Base-by-base conservation (phyloP, 2,329 filamentous ascomycete species). In the Botrytis porri region DNA sequence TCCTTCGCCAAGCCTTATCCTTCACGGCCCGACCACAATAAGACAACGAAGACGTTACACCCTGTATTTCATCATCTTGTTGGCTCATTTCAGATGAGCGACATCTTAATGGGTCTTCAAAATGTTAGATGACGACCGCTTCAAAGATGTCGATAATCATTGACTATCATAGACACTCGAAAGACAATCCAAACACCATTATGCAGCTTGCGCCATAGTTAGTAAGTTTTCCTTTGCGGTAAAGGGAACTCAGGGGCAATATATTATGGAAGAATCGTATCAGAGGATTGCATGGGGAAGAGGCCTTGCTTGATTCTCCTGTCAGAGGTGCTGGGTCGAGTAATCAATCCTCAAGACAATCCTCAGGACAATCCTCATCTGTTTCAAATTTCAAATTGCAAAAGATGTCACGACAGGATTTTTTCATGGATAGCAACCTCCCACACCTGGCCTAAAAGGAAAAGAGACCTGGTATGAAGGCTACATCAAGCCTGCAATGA, bases 1-100 rank as follows among this genome's bases (percentile, higher is more conserved):
- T 65, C 43, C 32, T 65, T 65, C 63, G 32, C 43, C 18, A 65
- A 65, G 43, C 63, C 43, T 51, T 32, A 65, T 65, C 63, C 43
- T 65, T 25, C 37, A 43, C n/a, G 16, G 37, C 9, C 37, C 16
- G 7, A 41, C 60, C 41, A 62, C 37, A 41, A n/a, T 37, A 48
- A 48, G 43, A 10, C 25, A 2, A n/a, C 25, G 48, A n/a, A n/a
- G 25, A n/a, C 37, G 16, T 48, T 10, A 14, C 60, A n/a, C 35
- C 35, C 25, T 16, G 29, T 18, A 65, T 48, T 48, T 8, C 20
- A 25, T 64, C 29, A 29, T 48, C 43, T 9, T 48, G 6, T n/a
- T 48, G 7, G n/a, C 20, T 48, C n/a, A 37, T 16, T 37, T 29
- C 1, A 65, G 10, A 25, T 65, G 16, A 6, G 3, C 29, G 22